These are phyloP conservation scores for Eucalyptus urophylla DNA, from an alignment of 345 rosid genomes.

Conservation along the genomic window DNA sequence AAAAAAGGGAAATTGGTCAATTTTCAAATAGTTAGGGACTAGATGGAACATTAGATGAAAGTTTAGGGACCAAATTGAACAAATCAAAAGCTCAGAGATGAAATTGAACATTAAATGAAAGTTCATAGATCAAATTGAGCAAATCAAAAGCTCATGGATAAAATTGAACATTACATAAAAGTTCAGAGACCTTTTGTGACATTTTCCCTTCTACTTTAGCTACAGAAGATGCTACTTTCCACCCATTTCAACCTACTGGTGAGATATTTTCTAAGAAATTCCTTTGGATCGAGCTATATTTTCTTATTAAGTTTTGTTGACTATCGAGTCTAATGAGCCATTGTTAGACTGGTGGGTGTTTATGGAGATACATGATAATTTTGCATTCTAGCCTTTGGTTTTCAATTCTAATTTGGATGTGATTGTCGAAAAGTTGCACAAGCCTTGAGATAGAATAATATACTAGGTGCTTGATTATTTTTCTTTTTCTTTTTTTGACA, in stretches of 20 bases:
- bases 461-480: neutral
- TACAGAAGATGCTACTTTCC: neutral
- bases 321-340: neutral
- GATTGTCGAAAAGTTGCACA: neutral
- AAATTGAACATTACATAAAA: no score
- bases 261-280: neutral
- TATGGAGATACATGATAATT: neutral
- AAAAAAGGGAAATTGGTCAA: no score
- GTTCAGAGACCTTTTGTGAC: no score
- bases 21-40: no score
- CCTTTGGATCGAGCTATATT: neutral
- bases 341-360: neutral
- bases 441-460: neutral
- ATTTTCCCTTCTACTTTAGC: neutral
- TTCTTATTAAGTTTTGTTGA: neutral
- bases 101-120: no score
- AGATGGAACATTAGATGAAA: no score
- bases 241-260: neutral
- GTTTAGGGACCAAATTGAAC: no score
- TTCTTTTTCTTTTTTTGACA: neutral
- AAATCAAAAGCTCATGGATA: no score
- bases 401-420: neutral
- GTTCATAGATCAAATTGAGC: no score
- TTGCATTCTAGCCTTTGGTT: neutral
- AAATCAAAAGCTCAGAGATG: no score